phyloP scores from a whole-genome alignment of 2,329 filamentous ascomycete genomes.

The Epichloe glyceriae region DNA sequence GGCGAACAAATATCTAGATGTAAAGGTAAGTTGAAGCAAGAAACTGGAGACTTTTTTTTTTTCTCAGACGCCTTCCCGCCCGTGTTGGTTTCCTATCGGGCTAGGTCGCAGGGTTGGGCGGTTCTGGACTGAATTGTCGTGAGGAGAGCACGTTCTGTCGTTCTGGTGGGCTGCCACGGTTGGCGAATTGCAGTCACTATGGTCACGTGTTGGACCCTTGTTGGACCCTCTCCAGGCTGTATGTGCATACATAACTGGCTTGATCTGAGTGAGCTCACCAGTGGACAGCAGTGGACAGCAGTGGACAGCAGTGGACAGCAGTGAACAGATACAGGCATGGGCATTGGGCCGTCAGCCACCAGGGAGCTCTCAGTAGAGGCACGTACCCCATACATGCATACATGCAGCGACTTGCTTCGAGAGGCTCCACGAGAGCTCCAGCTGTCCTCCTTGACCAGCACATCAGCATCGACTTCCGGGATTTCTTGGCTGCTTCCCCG shows the following conservation, averaged over 20 bases:
- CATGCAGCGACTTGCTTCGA: neutral
- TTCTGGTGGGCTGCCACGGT: slow-evolving; percentile 9
- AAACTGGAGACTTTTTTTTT: neutral
- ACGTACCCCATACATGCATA: neutral
- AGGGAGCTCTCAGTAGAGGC: neutral
- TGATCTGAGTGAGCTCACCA: too few species aligned
- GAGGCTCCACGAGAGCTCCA: slow-evolving; percentile 7
- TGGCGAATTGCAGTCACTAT: slow-evolving; percentile 15
- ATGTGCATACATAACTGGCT: neutral
- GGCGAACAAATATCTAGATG: neutral
- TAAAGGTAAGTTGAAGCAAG: neutral
- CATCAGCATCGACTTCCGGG: neutral
- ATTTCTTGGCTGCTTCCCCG: neutral
- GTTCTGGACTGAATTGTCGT: neutral
- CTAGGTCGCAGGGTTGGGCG: neutral
- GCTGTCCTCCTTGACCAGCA: slow-evolving; percentile 9
- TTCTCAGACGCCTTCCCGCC: neutral
- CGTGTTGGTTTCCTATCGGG: neutral
- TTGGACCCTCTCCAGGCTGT: slow-evolving; percentile 1
- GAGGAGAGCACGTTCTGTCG: slow-evolving; percentile 3
- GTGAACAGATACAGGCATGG: too few species aligned
- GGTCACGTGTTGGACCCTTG: slow-evolving; percentile 14
- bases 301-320: too few species aligned
- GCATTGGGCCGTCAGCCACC: too few species aligned
- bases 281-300: too few species aligned